Base-by-base conservation (phyloP, 108 stramenopile species). In the Pseudonitzschia multistriata region DNA sequence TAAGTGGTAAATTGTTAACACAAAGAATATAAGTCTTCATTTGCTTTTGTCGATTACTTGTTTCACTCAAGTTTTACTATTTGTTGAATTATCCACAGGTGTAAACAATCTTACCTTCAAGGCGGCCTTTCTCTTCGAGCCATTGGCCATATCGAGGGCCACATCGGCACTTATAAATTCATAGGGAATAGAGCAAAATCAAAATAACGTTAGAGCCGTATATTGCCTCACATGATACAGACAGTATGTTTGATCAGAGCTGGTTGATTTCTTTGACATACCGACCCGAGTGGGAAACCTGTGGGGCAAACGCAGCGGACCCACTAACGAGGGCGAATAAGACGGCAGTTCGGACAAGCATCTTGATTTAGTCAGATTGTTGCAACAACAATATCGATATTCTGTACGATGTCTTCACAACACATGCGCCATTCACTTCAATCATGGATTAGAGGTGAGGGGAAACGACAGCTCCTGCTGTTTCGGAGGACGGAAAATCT, bases 61-160 rank as follows among this genome's bases (percentile, higher is more conserved):
- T n/a, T n/a, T n/a, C n/a, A n/a, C n/a, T n/a, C n/a, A n/a, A n/a
- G n/a, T n/a, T n/a, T n/a, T n/a, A n/a, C n/a, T n/a, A n/a, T n/a
- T n/a, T n/a, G n/a, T n/a, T n/a, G n/a, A n/a, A n/a, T n/a, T n/a
- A n/a, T n/a, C n/a, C n/a, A n/a, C n/a, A n/a, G n/a, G n/a, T n/a
- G n/a, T n/a, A n/a, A n/a, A n/a, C n/a, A n/a, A 10, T 45, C 72
- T 47, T 67, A 87, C 86, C 87, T 88, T 89, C 52, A 81, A 54
- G 15, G 83, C 85, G 55, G 79, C 78, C 78, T 89, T 86, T 49
- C 85, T 72, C 73, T 86, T 86, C 64, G 88, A 83, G 24, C 76
- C 74, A 54, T 78, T 78, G 42, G 79, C 80, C 85, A 86, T 85
- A 31, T 78, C 83, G n/a, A 88, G 80, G 8, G 73, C 81, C 33